Base-by-base conservation (phyloP, 2,329 filamentous ascomycete species). In the Sclerotinia trifoliorum region DNA sequence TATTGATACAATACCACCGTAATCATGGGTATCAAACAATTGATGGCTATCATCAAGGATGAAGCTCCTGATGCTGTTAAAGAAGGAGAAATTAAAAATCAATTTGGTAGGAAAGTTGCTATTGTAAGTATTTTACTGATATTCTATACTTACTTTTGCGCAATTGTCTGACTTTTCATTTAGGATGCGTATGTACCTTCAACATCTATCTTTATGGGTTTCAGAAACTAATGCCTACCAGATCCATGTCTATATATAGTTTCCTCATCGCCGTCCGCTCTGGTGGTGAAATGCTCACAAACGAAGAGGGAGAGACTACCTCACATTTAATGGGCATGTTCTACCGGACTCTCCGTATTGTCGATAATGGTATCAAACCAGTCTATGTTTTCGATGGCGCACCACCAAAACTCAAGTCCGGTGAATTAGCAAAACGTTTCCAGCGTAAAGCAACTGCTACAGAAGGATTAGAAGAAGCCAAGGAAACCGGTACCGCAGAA, bases 301-400 rank as follows among this genome's bases (percentile, higher is more conserved):
- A 90, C 80, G 95, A 99, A 77, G 90, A 89, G 65, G 95, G 95
- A 76, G 93, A 98, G 80, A 99, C 95, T 2, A 99, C 95, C 0
- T 99, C 95, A 24, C 95, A 99, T 79, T 83, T 99, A 21, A 98
- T 99, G 94, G 95, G 95, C 77, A 94, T 99, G 89, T 99, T 99
- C 83, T 99, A 99, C 84, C 94, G 95, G 75, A 99, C 95, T 2
- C 85, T 99, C 8, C 93, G 95, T 75, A 98, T 99, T 82, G 92
- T 98, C 76, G 95, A 99, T 81, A 98, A 97, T 76, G 95, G 95
- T 68, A 98, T 99, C 83, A 99, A 99, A 79, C 95, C 95, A 1
- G 86, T 99, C 73, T 99, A 97, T 80, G 94, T 99, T 68, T 99
- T 99, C 78, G 95, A 99, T 75, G 95, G 95, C 69, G 93, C 94